Conservation (phyloP, 2,329 filamentous ascomycete genomes). For the Clonostachys rhizophaga region DNA sequence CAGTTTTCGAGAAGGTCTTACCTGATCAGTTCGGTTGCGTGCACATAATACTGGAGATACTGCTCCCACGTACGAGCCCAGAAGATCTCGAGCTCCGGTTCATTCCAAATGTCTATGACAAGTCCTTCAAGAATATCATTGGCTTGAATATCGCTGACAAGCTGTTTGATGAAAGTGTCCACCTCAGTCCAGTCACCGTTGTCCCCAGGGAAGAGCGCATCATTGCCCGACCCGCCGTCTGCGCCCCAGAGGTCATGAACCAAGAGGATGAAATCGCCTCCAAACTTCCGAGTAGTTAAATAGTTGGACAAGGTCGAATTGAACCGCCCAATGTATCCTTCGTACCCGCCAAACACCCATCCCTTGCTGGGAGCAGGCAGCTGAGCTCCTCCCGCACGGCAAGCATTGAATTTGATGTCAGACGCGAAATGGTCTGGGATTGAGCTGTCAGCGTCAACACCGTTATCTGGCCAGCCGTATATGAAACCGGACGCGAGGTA, state of each 20-base stretch:
- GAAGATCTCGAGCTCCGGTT: constrained; percentile 32
- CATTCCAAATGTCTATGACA: constrained; percentile 48
- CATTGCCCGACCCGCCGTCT: constrained; percentile 27
- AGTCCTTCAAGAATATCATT: constrained; percentile 29
- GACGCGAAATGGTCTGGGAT: constrained; percentile 4
- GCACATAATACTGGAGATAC: constrained; percentile 8
- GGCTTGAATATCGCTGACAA: constrained; percentile 26
- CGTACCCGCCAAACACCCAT: constrained; percentile 2
- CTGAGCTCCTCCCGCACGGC: constrained; percentile 7
- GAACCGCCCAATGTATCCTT: constrained; percentile 21
- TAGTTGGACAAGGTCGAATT: constrained; percentile 39
- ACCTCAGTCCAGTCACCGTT: constrained; percentile 39
- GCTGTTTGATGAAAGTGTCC: constrained; percentile 32
- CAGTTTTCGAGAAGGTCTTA: neutral
- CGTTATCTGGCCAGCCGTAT: constrained; percentile 7
- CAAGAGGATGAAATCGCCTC: constrained; percentile 37
- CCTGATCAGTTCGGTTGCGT: constrained; percentile 9
- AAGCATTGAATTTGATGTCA: constrained; percentile 3
- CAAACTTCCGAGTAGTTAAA: constrained; percentile 30
- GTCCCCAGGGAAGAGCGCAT: constrained; percentile 38
- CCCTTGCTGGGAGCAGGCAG: neutral
- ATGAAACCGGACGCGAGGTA: constrained; percentile 6
- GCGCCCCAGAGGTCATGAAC: constrained; percentile 42
- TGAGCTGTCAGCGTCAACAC: constrained; percentile 1
- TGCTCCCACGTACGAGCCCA: constrained; percentile 9